Evolutionary conservation across 2,329 filamentous ascomycete genomes (phyloP).

Genomic region (Diaporthe ilicicola): DNA sequence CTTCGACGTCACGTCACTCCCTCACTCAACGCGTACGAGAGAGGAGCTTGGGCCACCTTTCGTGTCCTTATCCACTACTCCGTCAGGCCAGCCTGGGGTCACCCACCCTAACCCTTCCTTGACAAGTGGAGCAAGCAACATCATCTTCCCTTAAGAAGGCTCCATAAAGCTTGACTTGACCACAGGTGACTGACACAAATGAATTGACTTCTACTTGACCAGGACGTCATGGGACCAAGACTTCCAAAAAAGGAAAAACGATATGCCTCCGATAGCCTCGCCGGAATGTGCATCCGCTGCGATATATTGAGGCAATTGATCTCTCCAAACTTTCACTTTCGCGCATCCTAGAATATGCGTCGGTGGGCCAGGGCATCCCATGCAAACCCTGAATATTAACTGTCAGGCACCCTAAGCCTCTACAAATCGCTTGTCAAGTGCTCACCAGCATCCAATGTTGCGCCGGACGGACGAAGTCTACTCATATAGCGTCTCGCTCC

Average conservation of each 20-base stretch:
- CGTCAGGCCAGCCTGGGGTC: too few species aligned
- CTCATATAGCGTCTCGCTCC: background rate
- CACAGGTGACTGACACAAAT: background rate
- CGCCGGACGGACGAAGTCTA: too few species aligned
- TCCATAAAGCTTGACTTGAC: constrained; percentile 4
- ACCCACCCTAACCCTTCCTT: background rate
- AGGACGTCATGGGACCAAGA: too few species aligned
- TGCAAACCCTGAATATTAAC: background rate
- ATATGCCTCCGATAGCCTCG: background rate
- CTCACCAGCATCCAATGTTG: background rate
- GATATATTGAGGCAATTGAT: too few species aligned
- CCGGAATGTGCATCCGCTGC: background rate
- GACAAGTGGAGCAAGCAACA: background rate
- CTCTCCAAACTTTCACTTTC: background rate
- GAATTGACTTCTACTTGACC: background rate
- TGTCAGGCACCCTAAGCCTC: background rate
- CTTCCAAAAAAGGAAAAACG: too few species aligned
- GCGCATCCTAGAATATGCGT: background rate
- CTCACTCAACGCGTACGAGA: background rate
- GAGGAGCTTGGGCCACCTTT: constrained; percentile 14
- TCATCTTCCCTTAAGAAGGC: background rate
- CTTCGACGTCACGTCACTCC: constrained; percentile 13
- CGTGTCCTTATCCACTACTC: background rate
- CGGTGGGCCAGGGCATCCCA: background rate
- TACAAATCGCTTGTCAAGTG: background rate